Evolutionary conservation across 2,329 filamentous ascomycete genomes (phyloP).

Genomic region (Fusarium coicis): DNA sequence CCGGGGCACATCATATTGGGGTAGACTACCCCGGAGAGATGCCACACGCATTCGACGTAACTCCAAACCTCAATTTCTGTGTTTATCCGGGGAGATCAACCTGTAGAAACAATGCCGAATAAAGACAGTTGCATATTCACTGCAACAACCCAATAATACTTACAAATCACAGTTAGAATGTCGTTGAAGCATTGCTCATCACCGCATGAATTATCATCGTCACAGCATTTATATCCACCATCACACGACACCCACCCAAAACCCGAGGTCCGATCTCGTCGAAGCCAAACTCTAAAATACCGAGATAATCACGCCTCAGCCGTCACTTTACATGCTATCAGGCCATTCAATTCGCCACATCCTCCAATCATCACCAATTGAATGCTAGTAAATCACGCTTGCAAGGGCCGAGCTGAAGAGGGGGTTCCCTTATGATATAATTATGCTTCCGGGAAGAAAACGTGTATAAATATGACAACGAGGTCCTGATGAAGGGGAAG

Average conservation of each 20-base stretch:
- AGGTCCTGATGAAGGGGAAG: not conserved
- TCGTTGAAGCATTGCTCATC: not conserved
- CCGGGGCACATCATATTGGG: not conserved
- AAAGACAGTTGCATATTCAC: not conserved
- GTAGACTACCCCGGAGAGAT: slow-evolving; percentile 10
- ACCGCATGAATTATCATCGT: not conserved
- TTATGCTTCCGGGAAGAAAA: not conserved
- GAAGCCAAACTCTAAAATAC: slow-evolving; percentile 15
- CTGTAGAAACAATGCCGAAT: not conserved
- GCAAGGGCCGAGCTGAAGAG: slow-evolving; percentile 10
- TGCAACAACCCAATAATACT: not conserved
- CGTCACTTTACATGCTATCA: slow-evolving; percentile 12
- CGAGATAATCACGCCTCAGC: slow-evolving; percentile 11
- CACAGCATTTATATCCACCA: not conserved
- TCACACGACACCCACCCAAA: slow-evolving; percentile 3
- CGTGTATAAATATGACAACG: slow-evolving; percentile 8
- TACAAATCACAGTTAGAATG: not conserved
- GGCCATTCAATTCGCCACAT: slow-evolving; percentile 22
- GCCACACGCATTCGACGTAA: slow-evolving; percentile 5
- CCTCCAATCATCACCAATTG: not conserved
- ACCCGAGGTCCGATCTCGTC: slow-evolving; percentile 10
- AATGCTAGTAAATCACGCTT: not conserved
- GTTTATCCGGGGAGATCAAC: not conserved
- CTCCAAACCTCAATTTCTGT: not conserved
- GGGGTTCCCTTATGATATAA: slow-evolving; percentile 8